Percentiles rank a stretch among this genome's conserved stretches.
phyloP scores from a whole-genome alignment of 1,284 basidiomycete genomes.

The Boletus mariae region DNA sequence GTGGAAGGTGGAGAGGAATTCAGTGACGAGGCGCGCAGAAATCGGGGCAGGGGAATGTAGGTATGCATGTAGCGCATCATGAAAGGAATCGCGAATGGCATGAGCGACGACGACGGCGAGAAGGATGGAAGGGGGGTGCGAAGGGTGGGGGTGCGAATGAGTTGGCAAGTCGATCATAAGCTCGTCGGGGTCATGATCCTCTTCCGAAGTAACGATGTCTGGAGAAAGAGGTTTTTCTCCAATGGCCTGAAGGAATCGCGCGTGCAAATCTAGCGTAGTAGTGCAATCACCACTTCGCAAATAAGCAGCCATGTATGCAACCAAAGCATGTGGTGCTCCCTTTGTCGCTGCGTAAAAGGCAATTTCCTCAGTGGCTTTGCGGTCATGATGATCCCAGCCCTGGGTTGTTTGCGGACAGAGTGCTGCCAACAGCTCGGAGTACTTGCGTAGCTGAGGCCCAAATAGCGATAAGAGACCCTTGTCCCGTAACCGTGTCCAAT shows the following conservation, averaged over 20 bases:
- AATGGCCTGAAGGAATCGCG: slow-evolving; percentile 35
- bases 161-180: slow-evolving; percentile 21
- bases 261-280: slow-evolving; percentile 46
- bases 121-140: slow-evolving; percentile 39
- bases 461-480: slow-evolving; percentile 43
- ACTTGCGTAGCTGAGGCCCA: slow-evolving; percentile 39
- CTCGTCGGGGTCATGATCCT: slow-evolving; percentile 17
- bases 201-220: slow-evolving; percentile 17
- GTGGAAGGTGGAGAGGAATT: slow-evolving; percentile 39
- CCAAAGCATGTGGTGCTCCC: slow-evolving; percentile 45
- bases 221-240: slow-evolving; percentile 22
- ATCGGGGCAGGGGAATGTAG: slow-evolving; percentile 39
- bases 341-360: slow-evolving; percentile 45
- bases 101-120: slow-evolving; percentile 56
- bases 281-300: slow-evolving; percentile 41
- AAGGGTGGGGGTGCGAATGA: slow-evolving; percentile 10
- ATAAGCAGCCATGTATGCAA: slow-evolving; percentile 46
- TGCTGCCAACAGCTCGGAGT: slow-evolving; percentile 37
- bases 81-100: slow-evolving; percentile 52
- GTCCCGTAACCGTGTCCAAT: slow-evolving; percentile 46
- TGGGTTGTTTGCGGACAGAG: slow-evolving; percentile 25
- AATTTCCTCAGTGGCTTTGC: slow-evolving; percentile 41
- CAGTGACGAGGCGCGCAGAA: slow-evolving; percentile 30
- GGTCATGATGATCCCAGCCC: slow-evolving; percentile 29
- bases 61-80: slow-evolving; percentile 45